Base-by-base conservation (phyloP, 176 grass and related monocot species). In the Tuctoria greenei region DNA sequence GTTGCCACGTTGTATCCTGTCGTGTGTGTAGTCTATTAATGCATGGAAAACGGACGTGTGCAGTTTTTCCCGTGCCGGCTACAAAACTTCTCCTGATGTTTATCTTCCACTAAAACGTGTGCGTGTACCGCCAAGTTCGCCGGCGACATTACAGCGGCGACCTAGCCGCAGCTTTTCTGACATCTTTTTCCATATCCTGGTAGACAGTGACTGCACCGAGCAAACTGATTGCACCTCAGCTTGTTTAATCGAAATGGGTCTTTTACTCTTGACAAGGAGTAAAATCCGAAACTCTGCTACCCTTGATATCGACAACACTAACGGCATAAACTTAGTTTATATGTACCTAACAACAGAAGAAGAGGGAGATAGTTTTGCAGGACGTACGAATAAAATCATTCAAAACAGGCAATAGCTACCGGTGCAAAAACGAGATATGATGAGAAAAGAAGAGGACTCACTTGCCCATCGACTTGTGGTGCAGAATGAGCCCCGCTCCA, bases 401-500 rank as follows among this genome's bases (percentile, higher is more conserved):
- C 1, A 11, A 0, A 23, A 57, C 4, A 58, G 13, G 16, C 61
- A n/a, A 15, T 4, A 44, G 11, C 39, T 61, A 2, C 8, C 49
- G 11, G 11, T 21, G 20, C 31, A 77, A 37, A 50, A 36, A 35
- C 15, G 23, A 38, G 5, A 17, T 1, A 0, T 26, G 21, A 5
- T 23, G n/a, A 35, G 15, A 21, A 68, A 23, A 44, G 20, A 51
- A 49, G 72, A 56, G 17, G 66, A 88, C 91, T 84, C 80, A 99
- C 95, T 81, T 99, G 67, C 95, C 95, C 72, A 99, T 76, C 24
- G 95, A 99, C 74, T 83, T 95, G 85, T 99, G 95, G 86, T 95
- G 95, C 77, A 92, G 56, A 92, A 92, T 84, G 49, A 99, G 92
- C 8, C 87, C 95, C 79, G 86, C 86, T 77, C 95, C 91, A 13